Conservation (phyloP, 2,329 filamentous ascomycete genomes). For the Coniochaeta prunicola region DNA sequence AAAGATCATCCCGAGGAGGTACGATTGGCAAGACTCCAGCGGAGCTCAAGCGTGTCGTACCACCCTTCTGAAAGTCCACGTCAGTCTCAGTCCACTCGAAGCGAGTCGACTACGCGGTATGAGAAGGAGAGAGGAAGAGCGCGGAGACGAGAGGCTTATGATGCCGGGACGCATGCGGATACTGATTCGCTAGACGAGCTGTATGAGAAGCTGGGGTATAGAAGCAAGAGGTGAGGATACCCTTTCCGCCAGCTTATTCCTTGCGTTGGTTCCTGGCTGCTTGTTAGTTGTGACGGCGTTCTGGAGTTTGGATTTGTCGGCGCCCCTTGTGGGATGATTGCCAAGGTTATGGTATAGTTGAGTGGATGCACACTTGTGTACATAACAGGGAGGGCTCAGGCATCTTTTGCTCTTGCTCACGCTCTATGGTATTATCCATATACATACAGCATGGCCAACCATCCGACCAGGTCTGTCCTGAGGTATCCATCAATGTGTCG, state of each 20-base stretch:
- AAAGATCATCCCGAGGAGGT: background rate
- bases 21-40: background rate
- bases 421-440: too few relatives aligned
- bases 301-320: background rate
- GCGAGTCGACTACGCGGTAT: background rate
- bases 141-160: background rate
- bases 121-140: background rate
- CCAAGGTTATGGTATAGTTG: background rate
- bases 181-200: background rate
- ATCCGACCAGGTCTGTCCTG: too few relatives aligned
- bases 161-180: background rate
- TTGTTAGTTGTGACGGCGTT: background rate
- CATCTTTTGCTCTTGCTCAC: too few relatives aligned
- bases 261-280: background rate
- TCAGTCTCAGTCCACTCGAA: background rate
- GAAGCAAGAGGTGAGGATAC: background rate
- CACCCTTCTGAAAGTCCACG: background rate
- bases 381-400: too few relatives aligned
- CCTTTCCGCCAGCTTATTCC: background rate
- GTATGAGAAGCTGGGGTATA: background rate
- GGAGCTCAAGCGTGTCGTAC: background rate
- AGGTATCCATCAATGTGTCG: too few relatives aligned
- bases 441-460: too few relatives aligned
- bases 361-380: too few relatives aligned
- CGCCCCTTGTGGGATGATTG: background rate